Percentiles rank a stretch among this genome's conserved stretches.
These are phyloP conservation scores for Nematocida ironsii DNA, from an alignment of 371 early-diverging fungal genomes.

Conservation along the genomic window DNA sequence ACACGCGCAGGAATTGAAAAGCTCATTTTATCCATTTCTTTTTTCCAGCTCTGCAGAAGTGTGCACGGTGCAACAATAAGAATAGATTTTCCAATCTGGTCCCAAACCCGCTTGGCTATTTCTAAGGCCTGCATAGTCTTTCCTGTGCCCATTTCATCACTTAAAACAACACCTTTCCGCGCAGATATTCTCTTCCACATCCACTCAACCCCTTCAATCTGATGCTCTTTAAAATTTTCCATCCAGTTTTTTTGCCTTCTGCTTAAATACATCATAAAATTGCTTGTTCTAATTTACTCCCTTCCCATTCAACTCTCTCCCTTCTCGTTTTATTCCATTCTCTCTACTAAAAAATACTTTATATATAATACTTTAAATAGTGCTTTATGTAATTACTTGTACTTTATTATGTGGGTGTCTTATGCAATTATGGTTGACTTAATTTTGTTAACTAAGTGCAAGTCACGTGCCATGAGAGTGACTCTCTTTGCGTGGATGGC, in stretches of 20 bases:
- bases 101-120: slow-evolving; percentile 72
- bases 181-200: slow-evolving; percentile 66
- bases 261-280: background rate
- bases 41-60: slow-evolving; percentile 86
- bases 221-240: slow-evolving; percentile 73
- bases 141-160: slow-evolving; percentile 95
- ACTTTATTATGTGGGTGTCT: too few relatives aligned
- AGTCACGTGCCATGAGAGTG: slow-evolving; percentile 82
- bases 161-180: slow-evolving; percentile 85
- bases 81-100: slow-evolving; percentile 69
- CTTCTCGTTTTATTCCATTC: background rate
- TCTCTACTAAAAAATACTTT: background rate
- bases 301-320: too few relatives aligned
- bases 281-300: too few relatives aligned
- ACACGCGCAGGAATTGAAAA: background rate
- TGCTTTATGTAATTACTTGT: too few relatives aligned
- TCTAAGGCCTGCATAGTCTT: slow-evolving; percentile 87
- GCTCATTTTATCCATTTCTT: slow-evolving; percentile 82
- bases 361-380: background rate
- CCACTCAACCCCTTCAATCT: slow-evolving; percentile 83
- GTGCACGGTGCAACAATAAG: slow-evolving; percentile 89
- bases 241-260: slow-evolving; percentile 52
- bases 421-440: slow-evolving; percentile 67
- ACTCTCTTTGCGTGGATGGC: slow-evolving; percentile 88
- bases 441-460: slow-evolving; percentile 81